These are phyloP conservation scores for Candida nonsorbophila DNA, from an alignment of 805 yeast species.

Conservation along the genomic window DNA sequence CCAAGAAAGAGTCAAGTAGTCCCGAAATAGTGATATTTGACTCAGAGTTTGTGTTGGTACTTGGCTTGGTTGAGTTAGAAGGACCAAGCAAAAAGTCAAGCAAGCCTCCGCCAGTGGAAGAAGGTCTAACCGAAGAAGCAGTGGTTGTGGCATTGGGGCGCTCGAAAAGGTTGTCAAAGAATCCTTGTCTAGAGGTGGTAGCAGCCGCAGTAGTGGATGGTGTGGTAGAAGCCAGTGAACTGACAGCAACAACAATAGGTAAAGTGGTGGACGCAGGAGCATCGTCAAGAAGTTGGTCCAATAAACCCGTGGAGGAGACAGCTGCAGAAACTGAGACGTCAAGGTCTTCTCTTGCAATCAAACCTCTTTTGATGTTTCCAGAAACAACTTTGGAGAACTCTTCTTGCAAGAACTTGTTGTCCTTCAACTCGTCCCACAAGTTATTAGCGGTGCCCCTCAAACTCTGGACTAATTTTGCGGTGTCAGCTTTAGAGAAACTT, in stretches of 20 bases:
- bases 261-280: constrained; percentile 3
- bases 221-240: constrained; percentile 1
- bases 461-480: not conserved
- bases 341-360: constrained; percentile 6
- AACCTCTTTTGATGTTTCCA: constrained; percentile 10
- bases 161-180: not conserved
- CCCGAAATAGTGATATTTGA: too few species aligned
- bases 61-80: too few species aligned
- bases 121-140: constrained; percentile 2
- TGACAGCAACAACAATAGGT: constrained; percentile 2
- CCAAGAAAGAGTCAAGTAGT: too few species aligned
- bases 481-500: constrained; percentile 1
- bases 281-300: constrained; percentile 1
- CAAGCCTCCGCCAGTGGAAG: too few species aligned
- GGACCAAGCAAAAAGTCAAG: too few species aligned
- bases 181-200: constrained; percentile 2
- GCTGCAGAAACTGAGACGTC: constrained; percentile 1
- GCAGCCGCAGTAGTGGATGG: constrained; percentile 2
- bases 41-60: too few species aligned
- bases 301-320: not conserved
- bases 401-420: constrained; percentile 6
- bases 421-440: not conserved
- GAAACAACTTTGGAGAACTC: constrained; percentile 11
- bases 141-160: constrained; percentile 1
- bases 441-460: not conserved